Conservation (phyloP, 2,329 filamentous ascomycete genomes). For the Clonostachys sp. region DNA sequence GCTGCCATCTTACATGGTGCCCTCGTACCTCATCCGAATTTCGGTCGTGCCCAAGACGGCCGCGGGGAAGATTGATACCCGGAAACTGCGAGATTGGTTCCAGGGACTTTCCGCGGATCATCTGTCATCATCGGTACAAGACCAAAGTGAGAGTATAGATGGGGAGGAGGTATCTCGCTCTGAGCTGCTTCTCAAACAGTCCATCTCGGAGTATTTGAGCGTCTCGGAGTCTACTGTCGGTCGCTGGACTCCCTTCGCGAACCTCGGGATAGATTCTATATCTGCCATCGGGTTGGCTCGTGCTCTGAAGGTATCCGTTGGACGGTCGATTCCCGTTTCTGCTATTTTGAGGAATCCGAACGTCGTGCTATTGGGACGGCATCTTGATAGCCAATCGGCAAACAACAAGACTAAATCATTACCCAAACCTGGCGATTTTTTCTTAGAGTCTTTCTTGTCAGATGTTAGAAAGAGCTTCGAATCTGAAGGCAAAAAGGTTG, state of each 20-base stretch:
- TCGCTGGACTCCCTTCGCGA: constrained; percentile 68
- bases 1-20: constrained; percentile 76
- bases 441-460: constrained; percentile 15
- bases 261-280: constrained; percentile 79
- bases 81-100: constrained; percentile 44
- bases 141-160: constrained; percentile 15
- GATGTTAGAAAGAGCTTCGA: constrained; percentile 22
- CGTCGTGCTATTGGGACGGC: constrained; percentile 47
- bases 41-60: constrained; percentile 64
- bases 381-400: background rate
- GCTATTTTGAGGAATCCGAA: constrained; percentile 64
- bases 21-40: constrained; percentile 68
- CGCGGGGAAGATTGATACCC: constrained; percentile 70
- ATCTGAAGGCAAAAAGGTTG: constrained; percentile 26
- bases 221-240: constrained; percentile 41
- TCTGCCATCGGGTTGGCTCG: constrained; percentile 69
- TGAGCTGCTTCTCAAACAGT: constrained; percentile 52
- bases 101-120: constrained; percentile 33
- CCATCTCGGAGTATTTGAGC: constrained; percentile 46
- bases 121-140: constrained; percentile 28
- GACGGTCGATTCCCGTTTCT: constrained; percentile 57
- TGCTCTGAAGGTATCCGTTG: constrained; percentile 39
- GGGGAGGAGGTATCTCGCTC: constrained; percentile 41
- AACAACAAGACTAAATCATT: background rate
- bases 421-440: constrained; percentile 8